Evolutionary conservation across 208 protist species (phyloP), one percentile per base, ranked within the genome.

Genomic region (Acanthamoeba polyphaga): DNA sequence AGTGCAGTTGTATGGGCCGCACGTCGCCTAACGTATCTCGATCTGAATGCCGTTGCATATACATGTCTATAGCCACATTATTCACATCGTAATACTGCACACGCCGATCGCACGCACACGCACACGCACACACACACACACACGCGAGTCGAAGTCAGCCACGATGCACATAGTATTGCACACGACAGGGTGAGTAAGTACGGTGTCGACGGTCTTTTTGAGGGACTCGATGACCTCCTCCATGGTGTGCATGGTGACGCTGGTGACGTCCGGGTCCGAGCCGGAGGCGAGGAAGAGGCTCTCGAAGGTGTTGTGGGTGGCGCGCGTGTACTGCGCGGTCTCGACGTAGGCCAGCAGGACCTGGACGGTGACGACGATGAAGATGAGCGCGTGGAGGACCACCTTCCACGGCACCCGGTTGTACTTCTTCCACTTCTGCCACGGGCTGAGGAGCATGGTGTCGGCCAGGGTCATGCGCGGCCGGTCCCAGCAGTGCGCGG

Each of bases 391-490:
- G 66, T 94, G 89, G 7, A 94, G 89, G n/a, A 94, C 60, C 29
- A 94, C 34, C 89, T 94, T 94, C 89, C 89, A 94, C 29, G 89
- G 89, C 29, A 94, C 66, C 19, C 89, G 89, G 49, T 94, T 94
- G 89, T 94, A 94, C 70, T 94, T 94, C 34, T 94, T 94, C 89
- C 89, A 94, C 51, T 94, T 94, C 55, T 94, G 89, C 89, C 89
- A 94, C n/a, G 89, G 89, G 70, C 89, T 94, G 51, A 94, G 89
- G 13, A 94, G 89, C 89, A 94, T 94, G 9, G 62, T 76, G 51
- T 94, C 89, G 27, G 60, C 68, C 38, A 94, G 89, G 8, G 89
- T 82, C 89, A 94, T 94, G 51, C 89, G 62, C n/a, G 89, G 89
- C 55, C 62, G n/a, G 85, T 92, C 85, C 85, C 85, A 92, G 58